These are phyloP conservation scores for Lineolata rhizophorae DNA, from an alignment of 495 filamentous ascomycete genomes.

Conservation along the genomic window DNA sequence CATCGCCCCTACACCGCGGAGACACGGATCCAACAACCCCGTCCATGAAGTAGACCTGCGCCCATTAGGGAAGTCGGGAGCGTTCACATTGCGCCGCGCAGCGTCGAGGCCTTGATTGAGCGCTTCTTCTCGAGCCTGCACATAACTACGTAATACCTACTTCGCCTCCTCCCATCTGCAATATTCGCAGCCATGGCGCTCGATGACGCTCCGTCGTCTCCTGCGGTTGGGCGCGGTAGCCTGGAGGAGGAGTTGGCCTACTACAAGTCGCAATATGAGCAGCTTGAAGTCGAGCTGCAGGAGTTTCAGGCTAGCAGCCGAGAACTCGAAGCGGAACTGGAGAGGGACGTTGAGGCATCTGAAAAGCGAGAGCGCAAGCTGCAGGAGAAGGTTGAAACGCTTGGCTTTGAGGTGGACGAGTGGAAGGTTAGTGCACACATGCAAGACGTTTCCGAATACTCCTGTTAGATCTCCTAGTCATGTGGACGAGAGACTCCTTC, in stretches of 20 bases:
- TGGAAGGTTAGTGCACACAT: constrained; percentile 80
- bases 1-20: too few species aligned
- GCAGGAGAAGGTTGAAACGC: constrained; percentile 62
- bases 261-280: constrained; percentile 92
- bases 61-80: too few species aligned
- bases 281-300: constrained; percentile 71
- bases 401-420: constrained; percentile 82
- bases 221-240: constrained; percentile 11
- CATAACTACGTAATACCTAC: too few species aligned
- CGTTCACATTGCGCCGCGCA: too few species aligned
- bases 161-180: too few species aligned
- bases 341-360: constrained; percentile 88
- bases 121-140: too few species aligned
- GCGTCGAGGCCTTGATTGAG: too few species aligned
- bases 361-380: constrained; percentile 78
- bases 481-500: background rate
- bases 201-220: constrained; percentile 13
- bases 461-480: too few species aligned
- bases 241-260: constrained; percentile 57
- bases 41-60: too few species aligned
- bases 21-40: too few species aligned
- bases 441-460: too few species aligned
- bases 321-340: constrained; percentile 83
- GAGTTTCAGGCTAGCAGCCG: constrained; percentile 89
- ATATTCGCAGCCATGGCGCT: constrained; percentile 5